A percentile compares a stretch with the other conserved stretches of the same genome.
These are phyloP conservation scores for Brassica juncea DNA, from an alignment of 345 rosid species.

Conservation along the genomic window DNA sequence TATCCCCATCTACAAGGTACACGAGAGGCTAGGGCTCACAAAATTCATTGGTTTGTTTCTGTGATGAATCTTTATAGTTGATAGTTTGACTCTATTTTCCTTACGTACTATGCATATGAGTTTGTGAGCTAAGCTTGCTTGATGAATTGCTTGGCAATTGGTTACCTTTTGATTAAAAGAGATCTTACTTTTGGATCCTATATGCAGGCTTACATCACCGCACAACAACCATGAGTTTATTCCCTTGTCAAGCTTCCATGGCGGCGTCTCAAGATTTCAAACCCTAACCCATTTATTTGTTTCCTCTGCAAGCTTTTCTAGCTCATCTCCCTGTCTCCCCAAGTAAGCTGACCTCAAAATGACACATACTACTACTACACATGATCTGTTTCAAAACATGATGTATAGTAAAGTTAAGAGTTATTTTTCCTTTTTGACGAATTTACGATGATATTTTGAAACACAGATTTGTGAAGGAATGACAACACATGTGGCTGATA, in stretches of 20 bases:
- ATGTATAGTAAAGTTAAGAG: neutral
- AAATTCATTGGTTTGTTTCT: too few species aligned
- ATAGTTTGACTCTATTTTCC: neutral
- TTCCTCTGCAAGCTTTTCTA: neutral
- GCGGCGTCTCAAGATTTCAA: slow-evolving; percentile 29
- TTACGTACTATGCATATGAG: neutral
- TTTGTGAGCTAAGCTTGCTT: neutral
- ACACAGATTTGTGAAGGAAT: neutral
- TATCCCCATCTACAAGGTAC: too few species aligned
- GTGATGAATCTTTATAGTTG: too few species aligned
- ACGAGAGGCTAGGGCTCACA: too few species aligned
- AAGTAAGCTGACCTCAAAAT: neutral
- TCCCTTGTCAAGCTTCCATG: slow-evolving; percentile 46
- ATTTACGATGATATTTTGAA: neutral
- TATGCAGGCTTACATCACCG: slow-evolving; percentile 29
- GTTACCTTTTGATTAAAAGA: neutral
- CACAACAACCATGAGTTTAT: slow-evolving; percentile 63
- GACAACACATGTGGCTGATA: neutral
- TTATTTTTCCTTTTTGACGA: neutral
- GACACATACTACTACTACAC: neutral
- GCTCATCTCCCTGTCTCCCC: neutral
- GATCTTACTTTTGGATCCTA: slow-evolving; percentile 22
- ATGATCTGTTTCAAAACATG: neutral
- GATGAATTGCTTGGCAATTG: neutral
- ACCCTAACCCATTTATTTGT: slow-evolving; percentile 8